Evolutionary conservation across 306 rosid species (phyloP).

Genomic region (Cucurbita ficifolia): DNA sequence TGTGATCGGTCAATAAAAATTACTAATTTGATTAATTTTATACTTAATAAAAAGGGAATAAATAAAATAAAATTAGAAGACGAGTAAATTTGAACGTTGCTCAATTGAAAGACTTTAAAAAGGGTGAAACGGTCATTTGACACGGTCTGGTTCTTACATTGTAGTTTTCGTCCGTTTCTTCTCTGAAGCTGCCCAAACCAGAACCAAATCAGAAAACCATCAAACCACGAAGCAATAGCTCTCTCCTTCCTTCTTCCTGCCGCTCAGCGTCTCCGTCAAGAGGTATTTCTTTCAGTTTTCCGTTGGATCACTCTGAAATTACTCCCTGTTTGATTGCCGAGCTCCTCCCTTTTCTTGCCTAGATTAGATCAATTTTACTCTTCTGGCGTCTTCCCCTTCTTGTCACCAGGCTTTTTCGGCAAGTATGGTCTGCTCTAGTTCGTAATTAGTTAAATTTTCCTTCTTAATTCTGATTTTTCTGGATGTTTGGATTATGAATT

Average conservation of each 20-base stretch:
- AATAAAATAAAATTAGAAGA: too few species aligned
- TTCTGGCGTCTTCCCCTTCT: not conserved
- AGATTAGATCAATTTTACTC: not conserved
- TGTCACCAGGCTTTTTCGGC: not conserved
- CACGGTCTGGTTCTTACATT: not conserved
- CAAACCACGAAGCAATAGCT: not conserved
- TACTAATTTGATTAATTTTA: too few species aligned
- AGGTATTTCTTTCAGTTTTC: not conserved
- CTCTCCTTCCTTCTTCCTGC: not conserved
- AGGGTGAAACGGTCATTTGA: constrained; percentile 1
- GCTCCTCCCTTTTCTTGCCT: not conserved
- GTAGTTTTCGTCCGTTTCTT: constrained; percentile 10
- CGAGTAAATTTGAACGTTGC: too few species aligned
- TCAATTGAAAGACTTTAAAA: not conserved
- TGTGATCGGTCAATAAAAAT: too few species aligned
- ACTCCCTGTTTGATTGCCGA: not conserved
- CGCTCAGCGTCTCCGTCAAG: not conserved
- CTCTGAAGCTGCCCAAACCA: not conserved
- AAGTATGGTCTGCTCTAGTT: not conserved
- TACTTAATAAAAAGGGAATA: too few species aligned
- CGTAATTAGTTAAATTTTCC: not conserved
- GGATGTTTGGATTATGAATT: not conserved
- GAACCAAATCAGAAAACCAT: constrained; percentile 6
- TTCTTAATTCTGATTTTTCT: not conserved
- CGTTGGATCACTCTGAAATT: not conserved